Evolutionary conservation across 371 early-diverging fungal species (phyloP).

Genomic region (Parasitella parasitica): DNA sequence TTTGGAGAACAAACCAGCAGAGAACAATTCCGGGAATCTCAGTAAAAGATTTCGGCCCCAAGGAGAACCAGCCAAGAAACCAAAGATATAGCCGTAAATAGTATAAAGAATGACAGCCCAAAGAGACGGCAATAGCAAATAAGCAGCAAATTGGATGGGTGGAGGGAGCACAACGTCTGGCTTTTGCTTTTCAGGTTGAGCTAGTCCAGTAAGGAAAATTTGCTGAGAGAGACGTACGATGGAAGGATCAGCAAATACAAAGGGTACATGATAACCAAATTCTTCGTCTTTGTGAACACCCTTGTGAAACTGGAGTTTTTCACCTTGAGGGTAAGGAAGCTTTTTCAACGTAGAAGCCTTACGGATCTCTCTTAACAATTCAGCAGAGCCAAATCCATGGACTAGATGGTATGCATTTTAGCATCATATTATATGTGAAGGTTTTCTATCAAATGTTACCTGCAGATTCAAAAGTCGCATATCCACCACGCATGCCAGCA

Average conservation of each 20-base stretch:
- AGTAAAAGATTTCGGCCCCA: constrained; percentile 62
- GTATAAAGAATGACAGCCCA: constrained; percentile 37
- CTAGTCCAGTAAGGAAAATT: constrained; percentile 39
- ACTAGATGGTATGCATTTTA: constrained; percentile 28
- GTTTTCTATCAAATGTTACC: constrained; percentile 29
- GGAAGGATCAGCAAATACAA: constrained; percentile 61
- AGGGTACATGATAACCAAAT: constrained; percentile 60
- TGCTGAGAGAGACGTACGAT: constrained; percentile 61
- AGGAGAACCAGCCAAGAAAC: constrained; percentile 46
- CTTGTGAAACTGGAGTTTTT: constrained; percentile 42
- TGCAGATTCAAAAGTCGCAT: constrained; percentile 64
- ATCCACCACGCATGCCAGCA: constrained; percentile 56
- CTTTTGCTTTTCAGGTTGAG: constrained; percentile 19
- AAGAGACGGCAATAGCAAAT: constrained; percentile 55
- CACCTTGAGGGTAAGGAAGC: constrained; percentile 45
- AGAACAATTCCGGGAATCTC: constrained; percentile 57
- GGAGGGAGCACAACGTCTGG: constrained; percentile 35
- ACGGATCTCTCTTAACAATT: constrained; percentile 54
- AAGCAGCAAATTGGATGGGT: constrained; percentile 62
- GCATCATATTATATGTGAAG: no score
- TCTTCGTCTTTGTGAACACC: constrained; percentile 43
- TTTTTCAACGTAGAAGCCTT: constrained; percentile 47
- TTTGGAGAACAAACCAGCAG: constrained; percentile 55
- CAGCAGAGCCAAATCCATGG: constrained; percentile 57
- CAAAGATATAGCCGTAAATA: constrained; percentile 47